Evolutionary conservation across 257 asterid species (phyloP).

Genomic region (Verbascum thapsus): DNA sequence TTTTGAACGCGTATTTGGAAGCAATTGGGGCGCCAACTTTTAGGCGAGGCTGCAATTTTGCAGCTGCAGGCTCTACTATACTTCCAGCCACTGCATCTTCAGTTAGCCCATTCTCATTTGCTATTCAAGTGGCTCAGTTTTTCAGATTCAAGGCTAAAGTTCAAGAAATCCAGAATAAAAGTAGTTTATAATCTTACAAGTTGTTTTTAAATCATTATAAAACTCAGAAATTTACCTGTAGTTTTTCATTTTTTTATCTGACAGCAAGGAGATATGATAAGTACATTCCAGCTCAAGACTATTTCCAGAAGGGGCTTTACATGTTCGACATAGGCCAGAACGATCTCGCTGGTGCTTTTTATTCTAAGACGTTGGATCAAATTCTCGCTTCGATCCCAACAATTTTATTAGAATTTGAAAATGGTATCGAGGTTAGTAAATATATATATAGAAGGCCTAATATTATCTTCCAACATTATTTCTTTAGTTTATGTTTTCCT

Average conservation of each 20-base stretch:
- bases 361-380: constrained; percentile 83
- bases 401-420: constrained; percentile 65
- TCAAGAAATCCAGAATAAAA: constrained; percentile 55
- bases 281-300: constrained; percentile 69
- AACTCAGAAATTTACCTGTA: not conserved
- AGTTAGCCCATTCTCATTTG: constrained; percentile 60
- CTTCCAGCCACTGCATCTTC: constrained; percentile 62
- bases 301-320: constrained; percentile 70
- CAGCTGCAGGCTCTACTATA: constrained; percentile 76
- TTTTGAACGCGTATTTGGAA: constrained; percentile 79
- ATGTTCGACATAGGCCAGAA: constrained; percentile 97
- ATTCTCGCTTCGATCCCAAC: constrained; percentile 81
- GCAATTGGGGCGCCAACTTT: constrained; percentile 72
- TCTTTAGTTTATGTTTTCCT: not conserved
- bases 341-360: constrained; percentile 91
- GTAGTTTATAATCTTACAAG: constrained; percentile 35
- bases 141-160: constrained; percentile 79
- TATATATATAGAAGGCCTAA: not conserved
- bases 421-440: constrained; percentile 58
- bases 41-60: constrained; percentile 82
- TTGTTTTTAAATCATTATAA: not conserved
- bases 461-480: not conserved
- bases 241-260: constrained; percentile 21
- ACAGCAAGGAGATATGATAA: constrained; percentile 67
- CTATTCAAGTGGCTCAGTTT: constrained; percentile 82